phyloP scores from a whole-genome alignment of 2,329 filamentous ascomycete species.

The Hortaea sp. region DNA sequence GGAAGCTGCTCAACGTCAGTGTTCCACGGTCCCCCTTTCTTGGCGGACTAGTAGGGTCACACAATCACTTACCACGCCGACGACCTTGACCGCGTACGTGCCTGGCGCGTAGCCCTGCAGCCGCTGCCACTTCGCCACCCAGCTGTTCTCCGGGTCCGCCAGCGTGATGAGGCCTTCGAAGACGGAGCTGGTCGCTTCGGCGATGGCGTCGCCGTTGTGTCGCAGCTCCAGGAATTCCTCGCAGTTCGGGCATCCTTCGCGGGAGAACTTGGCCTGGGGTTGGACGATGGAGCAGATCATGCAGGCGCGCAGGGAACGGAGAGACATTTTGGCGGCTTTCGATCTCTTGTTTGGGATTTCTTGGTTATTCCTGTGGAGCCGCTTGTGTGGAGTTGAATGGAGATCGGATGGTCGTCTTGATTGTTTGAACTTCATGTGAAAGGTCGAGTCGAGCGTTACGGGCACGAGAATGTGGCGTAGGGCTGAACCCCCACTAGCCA shows the following conservation, averaged over 20 bases:
- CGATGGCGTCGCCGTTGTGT: constrained; percentile 62
- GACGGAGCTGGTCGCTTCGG: constrained; percentile 89
- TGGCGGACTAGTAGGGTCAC: not conserved
- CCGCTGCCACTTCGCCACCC: constrained; percentile 96
- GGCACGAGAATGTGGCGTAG: too few species aligned
- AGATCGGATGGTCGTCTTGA: not conserved
- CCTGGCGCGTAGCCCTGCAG: constrained; percentile 80
- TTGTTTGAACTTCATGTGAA: too few species aligned
- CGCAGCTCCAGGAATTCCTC: constrained; percentile 80
- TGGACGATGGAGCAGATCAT: constrained; percentile 98
- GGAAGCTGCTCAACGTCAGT: constrained; percentile 35
- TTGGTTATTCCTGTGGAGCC: too few species aligned
- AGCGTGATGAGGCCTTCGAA: constrained; percentile 88
- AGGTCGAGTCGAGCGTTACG: too few species aligned
- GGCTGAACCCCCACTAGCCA: too few species aligned
- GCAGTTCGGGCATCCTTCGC: constrained; percentile 91
- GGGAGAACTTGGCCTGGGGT: constrained; percentile 68
- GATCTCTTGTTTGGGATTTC: not conserved
- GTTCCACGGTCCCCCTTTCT: not conserved
- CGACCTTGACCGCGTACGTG: constrained; percentile 91
- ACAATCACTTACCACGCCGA: constrained; percentile 53
- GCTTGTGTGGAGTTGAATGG: too few species aligned
- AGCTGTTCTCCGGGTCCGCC: constrained; percentile 70
- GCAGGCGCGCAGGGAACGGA: constrained; percentile 84
- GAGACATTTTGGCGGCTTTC: constrained; percentile 33